Evolutionary conservation across 805 yeast genomes (phyloP).

Genomic region (Lachancea lanzarotensis): DNA sequence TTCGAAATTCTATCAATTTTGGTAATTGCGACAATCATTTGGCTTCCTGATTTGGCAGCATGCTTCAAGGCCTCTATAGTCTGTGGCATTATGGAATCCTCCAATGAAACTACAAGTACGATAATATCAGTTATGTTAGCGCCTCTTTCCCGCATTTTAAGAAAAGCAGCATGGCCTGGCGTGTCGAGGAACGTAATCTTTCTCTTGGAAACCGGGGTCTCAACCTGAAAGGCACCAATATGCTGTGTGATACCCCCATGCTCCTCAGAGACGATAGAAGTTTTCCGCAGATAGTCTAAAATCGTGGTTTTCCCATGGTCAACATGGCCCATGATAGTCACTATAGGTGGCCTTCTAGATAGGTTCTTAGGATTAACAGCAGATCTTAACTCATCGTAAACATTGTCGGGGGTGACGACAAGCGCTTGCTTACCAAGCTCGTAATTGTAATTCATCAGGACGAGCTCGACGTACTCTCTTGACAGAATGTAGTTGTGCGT

Average conservation of each 20-base stretch:
- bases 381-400: slow-evolving; percentile 54
- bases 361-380: slow-evolving; percentile 43
- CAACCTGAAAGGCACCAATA: slow-evolving; percentile 91
- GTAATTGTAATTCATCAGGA: slow-evolving; percentile 85
- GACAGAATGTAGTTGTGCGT: slow-evolving; percentile 74
- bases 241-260: slow-evolving; percentile 98
- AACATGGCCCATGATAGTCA: slow-evolving; percentile 98
- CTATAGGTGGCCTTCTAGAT: slow-evolving; percentile 81
- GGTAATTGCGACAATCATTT: slow-evolving; percentile 81
- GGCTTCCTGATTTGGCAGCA: slow-evolving; percentile 49
- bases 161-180: slow-evolving; percentile 96
- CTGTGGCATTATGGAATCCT: slow-evolving; percentile 97
- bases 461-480: slow-evolving; percentile 73
- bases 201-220: slow-evolving; percentile 67
- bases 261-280: slow-evolving; percentile 76
- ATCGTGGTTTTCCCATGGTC: slow-evolving; percentile 98
- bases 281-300: slow-evolving; percentile 76
- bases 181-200: slow-evolving; percentile 88
- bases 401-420: slow-evolving; percentile 46
- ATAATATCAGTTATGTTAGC: slow-evolving; percentile 91
- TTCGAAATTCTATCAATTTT: slow-evolving; percentile 69
- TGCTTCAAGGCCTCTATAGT: slow-evolving; percentile 94
- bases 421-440: slow-evolving; percentile 37
- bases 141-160: slow-evolving; percentile 95
- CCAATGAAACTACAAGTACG: slow-evolving; percentile 90